These are phyloP conservation scores for Populus davidiana DNA, from an alignment of 345 rosid genomes.

Conservation along the genomic window DNA sequence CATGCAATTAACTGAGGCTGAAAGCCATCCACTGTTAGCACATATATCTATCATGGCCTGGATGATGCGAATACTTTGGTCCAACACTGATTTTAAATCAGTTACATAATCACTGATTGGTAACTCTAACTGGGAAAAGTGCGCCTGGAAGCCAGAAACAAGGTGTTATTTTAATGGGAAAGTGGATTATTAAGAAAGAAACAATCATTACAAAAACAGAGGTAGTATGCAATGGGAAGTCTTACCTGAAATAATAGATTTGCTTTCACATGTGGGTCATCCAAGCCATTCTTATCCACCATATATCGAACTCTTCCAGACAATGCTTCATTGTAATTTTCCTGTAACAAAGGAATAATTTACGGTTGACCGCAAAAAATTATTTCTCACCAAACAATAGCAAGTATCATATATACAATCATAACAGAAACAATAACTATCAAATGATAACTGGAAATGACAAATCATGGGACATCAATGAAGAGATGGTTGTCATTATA, in stretches of 20 bases:
- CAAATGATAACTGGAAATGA: too few species aligned
- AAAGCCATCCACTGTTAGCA: constrained; percentile 98
- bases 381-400: neutral
- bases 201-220: neutral
- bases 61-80: constrained; percentile 95
- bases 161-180: neutral
- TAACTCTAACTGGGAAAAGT: constrained; percentile 77
- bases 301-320: constrained; percentile 62
- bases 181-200: neutral
- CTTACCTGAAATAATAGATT: constrained; percentile 82
- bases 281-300: constrained; percentile 74
- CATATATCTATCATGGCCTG: constrained; percentile 99
- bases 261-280: constrained; percentile 94
- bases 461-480: too few species aligned
- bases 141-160: constrained; percentile 58
- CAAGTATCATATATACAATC: too few species aligned
- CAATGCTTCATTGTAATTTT: constrained; percentile 71
- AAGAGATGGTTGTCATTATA: too few species aligned
- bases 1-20: constrained; percentile 88
- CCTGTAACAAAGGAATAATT: constrained; percentile 37
- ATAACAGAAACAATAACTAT: too few species aligned
- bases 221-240: neutral
- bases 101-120: constrained; percentile 92
- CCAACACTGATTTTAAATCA: constrained; percentile 91
- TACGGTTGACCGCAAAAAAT: neutral